phyloP scores from a whole-genome alignment of 1,139 yeast genomes.

The Yamadazyma taylorii region DNA sequence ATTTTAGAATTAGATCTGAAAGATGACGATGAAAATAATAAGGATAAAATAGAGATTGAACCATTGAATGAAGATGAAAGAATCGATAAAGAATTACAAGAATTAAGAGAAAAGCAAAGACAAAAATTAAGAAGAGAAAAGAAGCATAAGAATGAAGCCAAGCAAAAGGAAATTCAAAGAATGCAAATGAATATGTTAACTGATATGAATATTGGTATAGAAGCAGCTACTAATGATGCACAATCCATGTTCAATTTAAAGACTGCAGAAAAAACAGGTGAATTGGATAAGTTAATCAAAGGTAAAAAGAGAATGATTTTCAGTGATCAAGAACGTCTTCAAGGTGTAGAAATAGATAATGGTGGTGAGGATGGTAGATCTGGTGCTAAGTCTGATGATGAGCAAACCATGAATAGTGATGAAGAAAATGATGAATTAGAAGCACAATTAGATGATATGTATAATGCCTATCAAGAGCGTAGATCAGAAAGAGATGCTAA shows the following conservation, averaged over 20 bases:
- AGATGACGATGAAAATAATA: constrained; percentile 30
- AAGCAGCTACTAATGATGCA: constrained; percentile 81
- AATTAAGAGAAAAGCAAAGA: constrained; percentile 70
- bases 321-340: constrained; percentile 51
- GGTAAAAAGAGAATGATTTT: constrained; percentile 85
- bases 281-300: constrained; percentile 65
- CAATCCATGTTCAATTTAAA: constrained; percentile 82
- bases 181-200: constrained; percentile 97
- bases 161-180: constrained; percentile 85
- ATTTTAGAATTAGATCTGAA: constrained; percentile 66
- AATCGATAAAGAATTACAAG: constrained; percentile 79
- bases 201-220: constrained; percentile 90
- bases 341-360: constrained; percentile 54
- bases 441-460: constrained; percentile 80
- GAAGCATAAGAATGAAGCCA: constrained; percentile 75
- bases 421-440: constrained; percentile 74
- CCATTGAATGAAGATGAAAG: constrained; percentile 84
- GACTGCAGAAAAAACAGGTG: constrained; percentile 83
- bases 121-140: constrained; percentile 74
- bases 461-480: constrained; percentile 67
- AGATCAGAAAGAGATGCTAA: constrained; percentile 80
- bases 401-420: constrained; percentile 39
- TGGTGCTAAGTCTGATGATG: constrained; percentile 1
- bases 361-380: constrained; percentile 34
- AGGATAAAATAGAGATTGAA: constrained; percentile 57